Conservation (phyloP, 2,329 filamentous ascomycete genomes). For the Alternaria ventricosa region DNA sequence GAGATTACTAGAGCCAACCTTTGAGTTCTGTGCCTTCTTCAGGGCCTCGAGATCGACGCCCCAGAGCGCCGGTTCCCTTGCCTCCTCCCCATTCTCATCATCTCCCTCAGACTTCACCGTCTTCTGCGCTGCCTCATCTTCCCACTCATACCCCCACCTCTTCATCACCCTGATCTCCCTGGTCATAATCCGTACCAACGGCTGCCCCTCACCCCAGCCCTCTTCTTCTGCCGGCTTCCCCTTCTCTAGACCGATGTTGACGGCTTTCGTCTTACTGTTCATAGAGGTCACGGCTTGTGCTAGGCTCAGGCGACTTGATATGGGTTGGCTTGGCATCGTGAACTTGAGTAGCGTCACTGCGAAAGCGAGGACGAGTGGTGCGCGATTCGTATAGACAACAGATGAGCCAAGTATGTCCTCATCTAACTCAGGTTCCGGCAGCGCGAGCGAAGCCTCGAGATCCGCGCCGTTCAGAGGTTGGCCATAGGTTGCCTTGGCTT, state of each 20-base stretch:
- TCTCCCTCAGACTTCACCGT: conserved; percentile 19
- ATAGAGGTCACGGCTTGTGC: conserved; percentile 84
- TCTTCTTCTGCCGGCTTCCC: conserved; percentile 71
- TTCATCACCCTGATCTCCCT: conserved; percentile 78
- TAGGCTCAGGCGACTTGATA: conserved; percentile 82
- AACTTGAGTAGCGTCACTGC: conserved; percentile 74
- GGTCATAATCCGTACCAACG: conserved; percentile 73
- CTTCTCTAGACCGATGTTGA: conserved; percentile 73
- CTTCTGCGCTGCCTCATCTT: conserved; percentile 19
- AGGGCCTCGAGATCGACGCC: conserved; percentile 64
- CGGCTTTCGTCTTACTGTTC: conserved; percentile 79
- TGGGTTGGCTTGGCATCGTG: conserved; percentile 85
- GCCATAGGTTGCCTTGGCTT: conserved; percentile 37
- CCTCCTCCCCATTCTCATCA: conserved; percentile 16
- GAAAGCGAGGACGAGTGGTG: conserved; percentile 83
- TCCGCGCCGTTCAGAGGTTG: conserved; percentile 57
- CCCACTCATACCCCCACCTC: conserved; percentile 70
- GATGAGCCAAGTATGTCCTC: conserved; percentile 66
- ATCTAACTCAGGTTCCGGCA: conserved; percentile 62
- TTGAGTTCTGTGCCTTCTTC: conserved; percentile 53
- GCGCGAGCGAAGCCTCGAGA: conserved; percentile 66
- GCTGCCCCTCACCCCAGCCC: conserved; percentile 77
- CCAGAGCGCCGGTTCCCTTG: conserved; percentile 61
- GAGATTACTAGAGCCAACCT: conserved; percentile 56
- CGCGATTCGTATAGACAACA: conserved; percentile 75